These are phyloP conservation scores for Alternaria postmessia DNA, from an alignment of 2,329 filamentous ascomycete species.

Conservation along the genomic window DNA sequence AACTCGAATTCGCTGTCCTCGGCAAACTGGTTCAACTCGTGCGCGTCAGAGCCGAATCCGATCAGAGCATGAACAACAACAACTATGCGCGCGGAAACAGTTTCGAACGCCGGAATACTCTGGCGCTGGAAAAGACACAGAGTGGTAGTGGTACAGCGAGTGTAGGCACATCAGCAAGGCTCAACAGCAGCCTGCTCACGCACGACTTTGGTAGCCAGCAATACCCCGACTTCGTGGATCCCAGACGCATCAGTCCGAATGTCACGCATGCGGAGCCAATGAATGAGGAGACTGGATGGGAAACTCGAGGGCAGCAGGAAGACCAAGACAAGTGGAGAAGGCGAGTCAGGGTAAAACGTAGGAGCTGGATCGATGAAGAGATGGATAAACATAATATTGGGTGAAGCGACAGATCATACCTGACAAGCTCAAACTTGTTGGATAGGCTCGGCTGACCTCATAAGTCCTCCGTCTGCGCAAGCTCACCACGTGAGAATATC, in stretches of 20 bases:
- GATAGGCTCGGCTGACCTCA: not conserved
- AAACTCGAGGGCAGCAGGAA: conserved; percentile 17
- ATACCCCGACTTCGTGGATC: conserved; percentile 44
- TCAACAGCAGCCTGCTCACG: conserved; percentile 12
- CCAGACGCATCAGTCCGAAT: conserved; percentile 26
- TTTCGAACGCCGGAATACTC: conserved; percentile 13
- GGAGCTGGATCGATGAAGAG: conserved; percentile 47
- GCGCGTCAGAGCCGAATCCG: conserved; percentile 30
- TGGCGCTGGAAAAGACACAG: conserved; percentile 30
- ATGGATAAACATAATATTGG: conserved; percentile 47
- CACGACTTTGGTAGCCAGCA: conserved; percentile 16
- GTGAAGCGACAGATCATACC: conserved; percentile 18
- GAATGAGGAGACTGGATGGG: conserved; percentile 21
- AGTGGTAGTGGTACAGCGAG: conserved; percentile 15
- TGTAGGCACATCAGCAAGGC: conserved; percentile 2
- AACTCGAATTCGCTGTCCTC: conserved; percentile 65
- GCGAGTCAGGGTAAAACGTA: conserved; percentile 20
- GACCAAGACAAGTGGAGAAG: conserved; percentile 35
- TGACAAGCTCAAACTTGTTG: not conserved
- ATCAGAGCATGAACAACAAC: conserved; percentile 27
- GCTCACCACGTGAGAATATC: not conserved
- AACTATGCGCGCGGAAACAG: conserved; percentile 9
- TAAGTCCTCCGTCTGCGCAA: not conserved
- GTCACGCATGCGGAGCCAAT: conserved; percentile 33
- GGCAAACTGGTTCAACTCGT: conserved; percentile 54